Conservation (phyloP, 441 rosid species). For the Euphorbia celastroides region DNA sequence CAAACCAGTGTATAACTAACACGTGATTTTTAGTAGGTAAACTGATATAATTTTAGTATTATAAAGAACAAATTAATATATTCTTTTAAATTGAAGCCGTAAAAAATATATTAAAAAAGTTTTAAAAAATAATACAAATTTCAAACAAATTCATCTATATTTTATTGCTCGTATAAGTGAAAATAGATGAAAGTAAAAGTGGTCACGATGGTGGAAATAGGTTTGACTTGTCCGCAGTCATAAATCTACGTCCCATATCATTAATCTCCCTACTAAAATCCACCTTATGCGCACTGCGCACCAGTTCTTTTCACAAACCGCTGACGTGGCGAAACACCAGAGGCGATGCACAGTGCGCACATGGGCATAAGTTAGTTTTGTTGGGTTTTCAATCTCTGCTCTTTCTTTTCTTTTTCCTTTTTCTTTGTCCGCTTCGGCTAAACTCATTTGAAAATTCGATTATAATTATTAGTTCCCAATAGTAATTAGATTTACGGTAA, state of each 20-base stretch:
- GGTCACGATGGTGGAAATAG: neutral
- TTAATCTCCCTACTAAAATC: neutral
- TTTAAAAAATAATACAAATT: no score
- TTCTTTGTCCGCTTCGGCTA: conserved; percentile 20
- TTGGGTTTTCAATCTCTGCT: neutral
- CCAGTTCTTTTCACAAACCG: neutral
- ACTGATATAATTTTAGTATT: no score
- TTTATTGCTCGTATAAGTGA: no score
- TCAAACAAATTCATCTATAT: no score
- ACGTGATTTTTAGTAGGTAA: no score
- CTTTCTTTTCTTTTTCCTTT: neutral
- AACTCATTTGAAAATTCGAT: neutral
- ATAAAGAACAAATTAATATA: no score
- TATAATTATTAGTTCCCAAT: neutral
- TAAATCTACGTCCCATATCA: neutral
- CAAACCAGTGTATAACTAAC: no score
- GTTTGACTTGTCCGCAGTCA: neutral
- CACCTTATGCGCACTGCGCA: conserved; percentile 8
- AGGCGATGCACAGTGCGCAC: conserved; percentile 8
- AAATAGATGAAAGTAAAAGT: no score
- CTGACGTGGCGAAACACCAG: conserved; percentile 5
- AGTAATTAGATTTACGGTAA: neutral
- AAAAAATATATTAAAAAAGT: no score
- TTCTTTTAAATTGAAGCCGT: no score
- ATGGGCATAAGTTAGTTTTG: neutral